Evolutionary conservation across 2,329 filamentous ascomycete genomes (phyloP).

Genomic region (Dothideomycetidae sp.): DNA sequence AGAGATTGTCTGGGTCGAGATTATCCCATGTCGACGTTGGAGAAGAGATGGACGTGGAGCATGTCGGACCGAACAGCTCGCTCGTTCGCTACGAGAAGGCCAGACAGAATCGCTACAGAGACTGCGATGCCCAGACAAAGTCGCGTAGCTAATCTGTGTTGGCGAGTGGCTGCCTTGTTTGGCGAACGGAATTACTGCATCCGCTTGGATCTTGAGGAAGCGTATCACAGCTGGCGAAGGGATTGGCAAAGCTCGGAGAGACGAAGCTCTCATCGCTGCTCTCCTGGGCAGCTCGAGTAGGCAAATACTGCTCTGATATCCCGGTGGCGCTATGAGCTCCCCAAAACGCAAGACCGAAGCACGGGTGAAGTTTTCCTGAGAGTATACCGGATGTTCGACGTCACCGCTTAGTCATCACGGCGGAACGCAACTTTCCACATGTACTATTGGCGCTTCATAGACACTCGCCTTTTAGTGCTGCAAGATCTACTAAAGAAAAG

Average conservation of each 20-base stretch:
- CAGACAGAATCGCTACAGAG: background rate
- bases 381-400: background rate
- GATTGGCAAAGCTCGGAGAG: slow-evolving; percentile 5
- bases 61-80: slow-evolving; percentile 4
- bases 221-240: slow-evolving; percentile 12
- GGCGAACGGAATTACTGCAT: slow-evolving; percentile 9
- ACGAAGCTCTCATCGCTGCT: slow-evolving; percentile 8
- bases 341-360: too few species aligned
- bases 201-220: slow-evolving; percentile 12
- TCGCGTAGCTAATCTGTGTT: slow-evolving; percentile 7
- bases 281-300: too few species aligned
- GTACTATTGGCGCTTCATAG: too few species aligned
- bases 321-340: too few species aligned
- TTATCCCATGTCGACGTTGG: background rate
- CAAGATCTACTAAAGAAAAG: too few species aligned
- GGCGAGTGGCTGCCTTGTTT: background rate
- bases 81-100: slow-evolving; percentile 3
- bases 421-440: too few species aligned
- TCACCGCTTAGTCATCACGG: background rate
- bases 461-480: too few species aligned
- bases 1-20: background rate
- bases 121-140: background rate
- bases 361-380: background rate
- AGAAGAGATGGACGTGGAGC: background rate
- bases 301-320: too few species aligned